These are phyloP conservation scores for Gaeumannomyces sp. DNA, from an alignment of 2,329 filamentous ascomycete genomes.

Conservation along the genomic window DNA sequence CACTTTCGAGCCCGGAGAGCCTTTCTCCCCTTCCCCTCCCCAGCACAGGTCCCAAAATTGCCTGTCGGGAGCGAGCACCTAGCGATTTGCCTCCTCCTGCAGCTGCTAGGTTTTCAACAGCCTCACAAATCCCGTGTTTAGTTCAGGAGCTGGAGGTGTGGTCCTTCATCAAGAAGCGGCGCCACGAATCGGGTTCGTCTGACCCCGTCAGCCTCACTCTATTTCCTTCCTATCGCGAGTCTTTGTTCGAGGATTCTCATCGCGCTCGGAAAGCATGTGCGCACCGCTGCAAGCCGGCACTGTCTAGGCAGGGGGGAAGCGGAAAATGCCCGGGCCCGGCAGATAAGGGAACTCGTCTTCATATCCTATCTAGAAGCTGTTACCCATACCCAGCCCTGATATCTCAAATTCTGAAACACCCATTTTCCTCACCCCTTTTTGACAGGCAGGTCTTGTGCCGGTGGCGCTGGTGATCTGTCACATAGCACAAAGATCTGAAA, in stretches of 20 bases:
- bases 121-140: not conserved
- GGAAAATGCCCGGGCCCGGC: not conserved
- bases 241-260: not conserved
- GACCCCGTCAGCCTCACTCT: not conserved
- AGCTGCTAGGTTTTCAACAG: too few species aligned
- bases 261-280: not conserved
- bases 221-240: not conserved
- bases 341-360: not conserved
- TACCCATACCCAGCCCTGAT: not conserved
- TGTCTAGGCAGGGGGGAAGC: not conserved
- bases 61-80: not conserved
- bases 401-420: conserved; percentile 4
- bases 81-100: not conserved
- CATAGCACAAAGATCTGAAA: conserved; percentile 10
- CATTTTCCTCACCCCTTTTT: conserved; percentile 1
- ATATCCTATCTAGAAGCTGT: not conserved
- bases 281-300: not conserved
- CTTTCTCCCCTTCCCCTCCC: not conserved
- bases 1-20: not conserved
- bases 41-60: not conserved
- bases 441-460: conserved; percentile 6
- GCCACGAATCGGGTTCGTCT: not conserved
- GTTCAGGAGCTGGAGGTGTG: not conserved
- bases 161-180: not conserved
- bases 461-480: conserved; percentile 8